Percentiles rank a stretch among this genome's conserved stretches.
These are phyloP conservation scores for Eucalyptus erythrocorys DNA, from an alignment of 345 rosid genomes.

Conservation along the genomic window DNA sequence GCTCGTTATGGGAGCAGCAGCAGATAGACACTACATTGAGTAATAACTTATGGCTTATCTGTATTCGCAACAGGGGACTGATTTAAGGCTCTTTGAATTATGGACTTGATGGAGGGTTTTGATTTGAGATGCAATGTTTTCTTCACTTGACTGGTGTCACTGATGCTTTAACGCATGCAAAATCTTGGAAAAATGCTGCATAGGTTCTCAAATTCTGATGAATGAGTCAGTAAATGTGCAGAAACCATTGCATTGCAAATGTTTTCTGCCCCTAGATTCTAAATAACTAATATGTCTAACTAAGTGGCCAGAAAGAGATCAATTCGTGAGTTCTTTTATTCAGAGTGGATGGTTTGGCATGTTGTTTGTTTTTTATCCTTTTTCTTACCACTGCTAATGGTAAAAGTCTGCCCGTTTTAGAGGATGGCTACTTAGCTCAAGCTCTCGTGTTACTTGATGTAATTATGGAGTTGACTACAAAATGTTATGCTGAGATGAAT, in stretches of 20 bases:
- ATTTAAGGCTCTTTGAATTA: not conserved
- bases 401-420: not conserved
- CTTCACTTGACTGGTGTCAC: not conserved
- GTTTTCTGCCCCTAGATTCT: not conserved
- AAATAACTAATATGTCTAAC: not conserved
- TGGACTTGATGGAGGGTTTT: not conserved
- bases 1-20: slow-evolving; percentile 80
- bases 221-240: not conserved
- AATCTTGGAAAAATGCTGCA: not conserved
- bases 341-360: not conserved
- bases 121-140: not conserved
- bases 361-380: not conserved
- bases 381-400: not conserved
- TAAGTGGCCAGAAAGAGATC: not conserved
- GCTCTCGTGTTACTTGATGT: not conserved
- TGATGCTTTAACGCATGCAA: not conserved
- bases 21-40: slow-evolving; percentile 37
- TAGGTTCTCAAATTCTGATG: not conserved
- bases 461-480: not conserved
- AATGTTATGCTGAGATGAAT: not conserved
- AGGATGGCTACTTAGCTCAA: not conserved
- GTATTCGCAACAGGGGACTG: not conserved
- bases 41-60: not conserved
- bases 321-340: not conserved
- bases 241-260: not conserved